phyloP scores from a whole-genome alignment of 2,329 filamentous ascomycete species.

The Curvularia sp. region DNA sequence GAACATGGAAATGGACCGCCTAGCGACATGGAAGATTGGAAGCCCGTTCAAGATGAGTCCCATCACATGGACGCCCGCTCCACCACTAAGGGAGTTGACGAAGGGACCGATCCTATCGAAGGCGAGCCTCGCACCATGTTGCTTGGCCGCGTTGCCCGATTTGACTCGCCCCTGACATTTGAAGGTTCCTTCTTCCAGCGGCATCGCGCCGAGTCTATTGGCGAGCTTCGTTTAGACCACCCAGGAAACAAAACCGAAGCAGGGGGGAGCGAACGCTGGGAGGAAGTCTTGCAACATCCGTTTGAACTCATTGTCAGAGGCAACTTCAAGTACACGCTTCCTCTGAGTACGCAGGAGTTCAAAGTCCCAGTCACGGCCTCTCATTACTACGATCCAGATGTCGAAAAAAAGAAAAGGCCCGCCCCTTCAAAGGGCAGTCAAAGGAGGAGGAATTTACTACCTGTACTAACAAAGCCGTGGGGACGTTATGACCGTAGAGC shows the following conservation, averaged over 20 bases:
- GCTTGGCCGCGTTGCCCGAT: conserved; percentile 84
- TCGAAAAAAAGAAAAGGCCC: conserved; percentile 45
- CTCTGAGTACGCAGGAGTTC: conserved; percentile 62
- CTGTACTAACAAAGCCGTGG: conserved; percentile 36
- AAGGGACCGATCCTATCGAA: conserved; percentile 69
- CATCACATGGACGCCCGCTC: conserved; percentile 3
- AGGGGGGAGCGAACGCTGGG: conserved; percentile 86
- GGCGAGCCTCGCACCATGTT: conserved; percentile 80
- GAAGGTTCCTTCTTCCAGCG: conserved; percentile 88
- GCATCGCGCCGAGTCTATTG: conserved; percentile 73
- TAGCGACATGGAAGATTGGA: conserved; percentile 39
- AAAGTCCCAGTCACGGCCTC: conserved; percentile 58
- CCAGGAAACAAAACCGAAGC: conserved; percentile 88
- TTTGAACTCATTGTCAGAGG: conserved; percentile 94
- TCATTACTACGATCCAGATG: conserved; percentile 48
- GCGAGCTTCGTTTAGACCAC: conserved; percentile 79
- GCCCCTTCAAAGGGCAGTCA: conserved; percentile 12
- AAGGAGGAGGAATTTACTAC: conserved; percentile 16
- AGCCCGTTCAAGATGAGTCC: conserved; percentile 25
- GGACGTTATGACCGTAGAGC: conserved; percentile 44
- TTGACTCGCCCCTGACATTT: conserved; percentile 88
- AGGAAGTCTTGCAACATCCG: conserved; percentile 85
- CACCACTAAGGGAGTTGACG: conserved; percentile 51
- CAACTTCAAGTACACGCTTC: conserved; percentile 80
- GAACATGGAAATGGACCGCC: conserved; percentile 42